Base-by-base conservation (phyloP, 2,329 filamentous ascomycete species). In the Aspergillus arachidicola region DNA sequence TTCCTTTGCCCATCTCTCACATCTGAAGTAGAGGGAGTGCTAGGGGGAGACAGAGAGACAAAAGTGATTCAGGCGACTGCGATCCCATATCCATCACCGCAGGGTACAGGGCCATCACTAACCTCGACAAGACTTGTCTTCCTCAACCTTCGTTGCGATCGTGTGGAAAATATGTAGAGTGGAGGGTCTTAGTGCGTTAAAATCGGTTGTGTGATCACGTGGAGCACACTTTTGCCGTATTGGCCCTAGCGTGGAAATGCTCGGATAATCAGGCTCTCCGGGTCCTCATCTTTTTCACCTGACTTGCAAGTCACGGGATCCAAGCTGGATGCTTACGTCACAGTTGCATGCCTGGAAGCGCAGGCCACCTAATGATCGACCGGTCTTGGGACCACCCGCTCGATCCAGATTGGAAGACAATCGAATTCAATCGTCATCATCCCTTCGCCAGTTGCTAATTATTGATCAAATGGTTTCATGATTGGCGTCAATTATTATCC, bases 101-200 rank as follows among this genome's bases (percentile, higher is more conserved):
- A 21, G 30, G 58, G n/a, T 65, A 61, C 36, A 54, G 64, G 57
- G 21, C 5, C 50, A 57, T 14, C 67, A 75, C 83, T 76, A 73
- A 86, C 84, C 84, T 86, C 81, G 83, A 86, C 84, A 86, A 82
- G 68, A 71, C 72, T 79, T 86, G 84, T 86, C 84, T 84, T 86
- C 84, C 84, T 86, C 81, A 86, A 85, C 84, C 83, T 83, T 82
- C 71, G 70, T 71, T 67, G 68, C 65, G 69, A 72, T 65, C 66
- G 61, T 67, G 62, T 68, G 71, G 66, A 68, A 65, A 71, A 68
- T 67, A 70, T 71, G 67, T 62, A 69, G 60, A 55, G 50, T 63
- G 68, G 57, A 71, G 66, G 67, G 70, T 68, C 65, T 72, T 64
- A 64, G 68, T 64, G 70, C 70, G 66, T 75, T 76, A 77, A 78